Conservation (phyloP, 129 eudicot genomes). For the Artemisia annua region DNA sequence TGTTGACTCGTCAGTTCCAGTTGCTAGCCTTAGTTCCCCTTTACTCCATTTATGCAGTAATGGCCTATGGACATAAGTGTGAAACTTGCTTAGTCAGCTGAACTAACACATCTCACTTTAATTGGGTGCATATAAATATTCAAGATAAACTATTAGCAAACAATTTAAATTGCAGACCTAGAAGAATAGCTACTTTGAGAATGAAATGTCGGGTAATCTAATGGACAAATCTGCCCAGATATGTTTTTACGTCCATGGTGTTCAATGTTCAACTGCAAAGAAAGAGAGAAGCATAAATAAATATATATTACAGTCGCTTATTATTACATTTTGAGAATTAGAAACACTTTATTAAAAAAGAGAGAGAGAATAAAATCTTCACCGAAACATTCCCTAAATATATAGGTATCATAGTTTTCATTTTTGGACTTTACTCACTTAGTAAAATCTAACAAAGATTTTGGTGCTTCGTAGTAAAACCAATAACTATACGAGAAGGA, state of each 20-base stretch:
- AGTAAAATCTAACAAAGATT: background rate
- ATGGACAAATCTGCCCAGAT: slow-evolving; percentile 58
- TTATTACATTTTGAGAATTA: background rate
- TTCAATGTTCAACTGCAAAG: slow-evolving; percentile 65
- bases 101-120: background rate
- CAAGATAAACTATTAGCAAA: background rate
- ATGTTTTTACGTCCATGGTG: slow-evolving; percentile 61
- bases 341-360: too few species aligned
- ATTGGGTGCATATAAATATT: background rate
- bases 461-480: slow-evolving; percentile 3
- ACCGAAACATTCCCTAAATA: too few species aligned
- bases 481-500: background rate
- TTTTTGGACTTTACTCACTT: background rate
- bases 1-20: slow-evolving; percentile 48
- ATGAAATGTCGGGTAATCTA: slow-evolving; percentile 22
- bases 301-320: background rate
- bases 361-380: too few species aligned
- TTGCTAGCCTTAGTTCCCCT: slow-evolving; percentile 69
- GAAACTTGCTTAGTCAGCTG: slow-evolving; percentile 9
- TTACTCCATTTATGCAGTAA: slow-evolving; percentile 53
- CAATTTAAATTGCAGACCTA: slow-evolving; percentile 36
- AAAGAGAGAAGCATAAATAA: background rate
- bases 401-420: too few species aligned
- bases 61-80: slow-evolving; percentile 10
- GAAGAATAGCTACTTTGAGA: slow-evolving; percentile 25